Percentiles rank a stretch among this genome's conserved stretches.
phyloP scores from a whole-genome alignment of 257 asterid genomes.

The Primulina eburnea region DNA sequence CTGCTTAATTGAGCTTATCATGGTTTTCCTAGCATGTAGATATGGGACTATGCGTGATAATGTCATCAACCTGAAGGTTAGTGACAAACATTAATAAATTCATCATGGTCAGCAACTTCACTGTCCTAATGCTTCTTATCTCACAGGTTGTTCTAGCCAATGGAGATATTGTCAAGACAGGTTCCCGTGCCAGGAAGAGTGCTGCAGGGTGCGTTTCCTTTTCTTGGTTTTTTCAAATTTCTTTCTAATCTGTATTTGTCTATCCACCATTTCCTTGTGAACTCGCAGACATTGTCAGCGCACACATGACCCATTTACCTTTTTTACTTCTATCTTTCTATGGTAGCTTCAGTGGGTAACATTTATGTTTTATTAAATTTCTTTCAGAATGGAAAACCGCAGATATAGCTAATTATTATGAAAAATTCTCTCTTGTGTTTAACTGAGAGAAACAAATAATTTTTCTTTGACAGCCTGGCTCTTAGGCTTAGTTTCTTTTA shows the following conservation, averaged over 20 bases:
- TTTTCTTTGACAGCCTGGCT: conserved; percentile 1
- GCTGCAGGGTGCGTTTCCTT: conserved; percentile 80
- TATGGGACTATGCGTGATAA: conserved; percentile 99
- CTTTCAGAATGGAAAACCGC: not conserved
- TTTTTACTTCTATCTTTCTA: not conserved
- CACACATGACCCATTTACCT: not conserved
- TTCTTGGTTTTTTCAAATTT: conserved; percentile 18
- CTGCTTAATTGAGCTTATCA: conserved; percentile 33
- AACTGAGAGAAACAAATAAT: conserved; percentile 4
- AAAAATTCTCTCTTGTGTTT: not conserved
- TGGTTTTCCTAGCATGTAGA: conserved; percentile 65
- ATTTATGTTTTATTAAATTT: not conserved
- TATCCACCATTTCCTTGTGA: not conserved
- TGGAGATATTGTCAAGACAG: conserved; percentile 89
- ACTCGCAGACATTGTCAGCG: not conserved
- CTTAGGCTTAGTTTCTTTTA: not conserved
- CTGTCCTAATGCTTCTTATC: conserved; percentile 27
- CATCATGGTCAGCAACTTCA: conserved; percentile 24
- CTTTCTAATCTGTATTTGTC: conserved; percentile 4
- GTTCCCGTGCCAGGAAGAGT: conserved; percentile 97
- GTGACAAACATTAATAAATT: conserved; percentile 27
- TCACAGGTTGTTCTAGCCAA: conserved; percentile 79
- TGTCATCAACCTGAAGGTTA: conserved; percentile 91
- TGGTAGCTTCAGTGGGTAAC: conserved; percentile 15
- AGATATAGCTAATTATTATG: not conserved